Evolutionary conservation across 2,329 filamentous ascomycete species (phyloP).

Genomic region (Penicillium sp.): DNA sequence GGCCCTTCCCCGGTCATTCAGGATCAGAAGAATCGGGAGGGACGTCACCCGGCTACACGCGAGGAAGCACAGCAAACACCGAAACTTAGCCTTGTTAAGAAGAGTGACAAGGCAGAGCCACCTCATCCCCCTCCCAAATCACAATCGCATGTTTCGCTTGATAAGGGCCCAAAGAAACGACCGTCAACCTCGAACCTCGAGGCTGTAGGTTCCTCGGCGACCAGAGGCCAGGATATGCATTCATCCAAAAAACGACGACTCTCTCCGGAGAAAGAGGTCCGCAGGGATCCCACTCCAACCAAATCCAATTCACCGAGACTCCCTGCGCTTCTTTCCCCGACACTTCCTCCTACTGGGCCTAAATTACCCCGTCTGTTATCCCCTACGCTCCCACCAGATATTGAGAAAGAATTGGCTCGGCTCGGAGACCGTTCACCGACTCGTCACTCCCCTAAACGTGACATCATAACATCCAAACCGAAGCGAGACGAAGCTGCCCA

Average conservation of each 20-base stretch:
- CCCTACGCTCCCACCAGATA: constrained; percentile 56
- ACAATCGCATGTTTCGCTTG: constrained; percentile 12
- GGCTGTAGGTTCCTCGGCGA: constrained; percentile 11
- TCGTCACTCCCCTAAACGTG: constrained; percentile 22
- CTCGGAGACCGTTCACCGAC: constrained; percentile 37
- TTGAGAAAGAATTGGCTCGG: constrained; percentile 54
- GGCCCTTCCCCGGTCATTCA: constrained; percentile 28
- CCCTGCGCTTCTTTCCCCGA: constrained; percentile 41
- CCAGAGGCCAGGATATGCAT: constrained; percentile 24
- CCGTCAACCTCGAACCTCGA: constrained; percentile 25
- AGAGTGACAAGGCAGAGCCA: constrained; percentile 14
- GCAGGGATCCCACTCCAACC: constrained; percentile 26
- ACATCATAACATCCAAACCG: constrained; percentile 18
- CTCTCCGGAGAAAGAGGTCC: constrained; percentile 31
- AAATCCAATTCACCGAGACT: constrained; percentile 29
- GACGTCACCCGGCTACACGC: constrained; percentile 13
- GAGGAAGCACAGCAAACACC: constrained; percentile 22
- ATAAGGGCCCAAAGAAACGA: constrained; percentile 29
- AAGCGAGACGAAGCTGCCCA: constrained; percentile 8
- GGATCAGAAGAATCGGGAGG: constrained; percentile 19
- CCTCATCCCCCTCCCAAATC: constrained; percentile 13
- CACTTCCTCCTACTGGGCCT: constrained; percentile 42
- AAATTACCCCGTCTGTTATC: constrained; percentile 57
- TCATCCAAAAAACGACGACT: constrained; percentile 43
- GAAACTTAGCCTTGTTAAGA: constrained; percentile 18